Base-by-base conservation (phyloP, 1,284 basidiomycete genomes). In the Uromyces viciae-fabae region DNA sequence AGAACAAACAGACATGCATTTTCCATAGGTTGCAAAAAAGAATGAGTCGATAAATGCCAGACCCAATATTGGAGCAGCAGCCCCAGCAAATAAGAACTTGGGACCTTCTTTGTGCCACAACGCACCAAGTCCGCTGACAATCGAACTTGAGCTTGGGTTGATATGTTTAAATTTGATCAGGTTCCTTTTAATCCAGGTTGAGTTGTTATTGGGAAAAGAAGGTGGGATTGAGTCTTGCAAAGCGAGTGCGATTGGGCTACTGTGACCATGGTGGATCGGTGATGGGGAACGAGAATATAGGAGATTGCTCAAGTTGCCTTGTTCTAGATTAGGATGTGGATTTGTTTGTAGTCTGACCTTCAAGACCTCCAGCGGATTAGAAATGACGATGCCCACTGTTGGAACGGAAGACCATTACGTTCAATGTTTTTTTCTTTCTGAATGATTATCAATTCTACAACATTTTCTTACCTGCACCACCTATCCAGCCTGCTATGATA, bases 1-100 rank as follows among this genome's bases (percentile, higher is more conserved):
- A 28, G 46, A 49, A 46, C 4, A 3, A 19, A 83, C 83, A 52
- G 71, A 85, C 84, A 85, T 85, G 42, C 82, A 82, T 38, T 82
- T 68, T 19, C 84, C 85, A 43, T 85, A 85, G 25, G 84, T 43
- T 1, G 83, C 85, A 74, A 85, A 85, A 72, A 85, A 85, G 19
- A 83, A 84, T 33, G 83, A 83, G 58, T 85, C 85, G 74, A 85
- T 85, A 40, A 85, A 83, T 5, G 85, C 84, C 25, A 85, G 78
- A 11, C 84, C 85, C 19, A 85, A 75, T 38, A 85, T 85, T 11
- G 85, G 85, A 0, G 83, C 84, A 5, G 84, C 84, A 28, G 85
- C 84, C 4, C 85, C 85, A 28, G 85, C 85, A 31, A 84, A 83
- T 56, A 85, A 82, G 81, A 85, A 84, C 33, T 82, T 80, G 28